A percentile compares a stretch with the other conserved stretches of the same genome.
Evolutionary conservation across 345 rosid genomes (phyloP).

Genomic region (Combretum micranthum): DNA sequence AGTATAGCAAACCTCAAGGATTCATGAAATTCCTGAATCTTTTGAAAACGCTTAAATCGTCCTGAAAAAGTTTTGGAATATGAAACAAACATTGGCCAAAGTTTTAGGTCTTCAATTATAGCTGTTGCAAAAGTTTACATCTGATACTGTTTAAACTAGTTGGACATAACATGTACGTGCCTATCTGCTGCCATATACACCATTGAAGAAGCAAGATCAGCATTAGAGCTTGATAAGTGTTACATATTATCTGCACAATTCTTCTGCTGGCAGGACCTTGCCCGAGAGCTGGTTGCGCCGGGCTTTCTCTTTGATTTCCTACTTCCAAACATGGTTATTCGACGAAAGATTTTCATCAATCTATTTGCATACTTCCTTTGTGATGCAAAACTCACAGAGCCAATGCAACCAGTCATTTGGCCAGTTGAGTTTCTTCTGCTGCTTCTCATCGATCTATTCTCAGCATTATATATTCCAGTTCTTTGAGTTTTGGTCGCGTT

Average conservation of each 20-base stretch:
- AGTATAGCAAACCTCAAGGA: too few species aligned
- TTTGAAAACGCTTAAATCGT: too few species aligned
- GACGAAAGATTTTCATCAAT: conserved; percentile 29
- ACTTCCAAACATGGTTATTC: conserved; percentile 34
- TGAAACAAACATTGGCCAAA: too few species aligned
- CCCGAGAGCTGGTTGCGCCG: not conserved
- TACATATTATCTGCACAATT: not conserved
- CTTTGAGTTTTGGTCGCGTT: conserved; percentile 19
- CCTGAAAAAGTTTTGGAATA: too few species aligned
- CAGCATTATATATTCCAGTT: conserved; percentile 23
- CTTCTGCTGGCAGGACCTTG: not conserved
- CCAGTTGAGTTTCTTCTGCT: conserved; percentile 45
- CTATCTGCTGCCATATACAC: too few species aligned
- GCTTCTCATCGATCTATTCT: conserved; percentile 35
- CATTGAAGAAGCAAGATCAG: too few species aligned
- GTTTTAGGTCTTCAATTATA: too few species aligned
- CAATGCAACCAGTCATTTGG: conserved; percentile 45
- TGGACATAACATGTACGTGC: too few species aligned
- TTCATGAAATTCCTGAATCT: too few species aligned
- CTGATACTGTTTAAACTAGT: too few species aligned
- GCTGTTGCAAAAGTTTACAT: too few species aligned
- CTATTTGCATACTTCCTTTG: conserved; percentile 46
- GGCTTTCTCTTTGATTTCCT: conserved; percentile 42
- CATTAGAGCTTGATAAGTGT: too few species aligned
- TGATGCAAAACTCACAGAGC: conserved; percentile 46